These are phyloP conservation scores for Agrocybe praecox DNA, from an alignment of 768 basidiomycete species.

Conservation along the genomic window DNA sequence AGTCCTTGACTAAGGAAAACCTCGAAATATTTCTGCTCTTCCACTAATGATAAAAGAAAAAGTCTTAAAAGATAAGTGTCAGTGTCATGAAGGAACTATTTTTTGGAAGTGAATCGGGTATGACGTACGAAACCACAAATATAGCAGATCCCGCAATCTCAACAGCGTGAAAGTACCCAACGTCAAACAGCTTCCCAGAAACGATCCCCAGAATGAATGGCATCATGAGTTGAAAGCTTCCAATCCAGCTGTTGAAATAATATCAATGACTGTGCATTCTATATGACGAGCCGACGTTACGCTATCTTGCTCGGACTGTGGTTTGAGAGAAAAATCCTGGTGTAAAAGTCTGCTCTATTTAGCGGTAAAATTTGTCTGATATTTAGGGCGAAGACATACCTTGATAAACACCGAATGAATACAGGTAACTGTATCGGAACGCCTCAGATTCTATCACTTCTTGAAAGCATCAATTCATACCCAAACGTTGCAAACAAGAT, in stretches of 20 bases:
- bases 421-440: too few species aligned
- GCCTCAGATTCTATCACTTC: too few species aligned
- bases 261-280: neutral
- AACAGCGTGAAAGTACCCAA: constrained; percentile 3
- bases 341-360: constrained; percentile 3
- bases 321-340: neutral
- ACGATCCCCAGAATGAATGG: neutral
- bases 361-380: neutral
- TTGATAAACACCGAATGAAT: constrained; percentile 11
- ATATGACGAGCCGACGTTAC: neutral
- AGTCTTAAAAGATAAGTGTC: too few species aligned
- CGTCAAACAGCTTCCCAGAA: constrained; percentile 5
- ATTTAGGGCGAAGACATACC: too few species aligned
- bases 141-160: constrained; percentile 1
- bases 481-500: constrained; percentile 7
- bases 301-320: constrained; percentile 4
- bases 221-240: constrained; percentile 4
- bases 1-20: constrained; percentile 54
- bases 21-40: constrained; percentile 14
- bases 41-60: constrained; percentile 18
- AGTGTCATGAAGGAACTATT: constrained; percentile 12
- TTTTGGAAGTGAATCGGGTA: constrained; percentile 15
- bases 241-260: constrained; percentile 1
- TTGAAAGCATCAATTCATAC: too few species aligned
- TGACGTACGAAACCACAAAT: constrained; percentile 24